Evolutionary conservation across 768 basidiomycete species (phyloP).

Genomic region (Lactifluus volemus): DNA sequence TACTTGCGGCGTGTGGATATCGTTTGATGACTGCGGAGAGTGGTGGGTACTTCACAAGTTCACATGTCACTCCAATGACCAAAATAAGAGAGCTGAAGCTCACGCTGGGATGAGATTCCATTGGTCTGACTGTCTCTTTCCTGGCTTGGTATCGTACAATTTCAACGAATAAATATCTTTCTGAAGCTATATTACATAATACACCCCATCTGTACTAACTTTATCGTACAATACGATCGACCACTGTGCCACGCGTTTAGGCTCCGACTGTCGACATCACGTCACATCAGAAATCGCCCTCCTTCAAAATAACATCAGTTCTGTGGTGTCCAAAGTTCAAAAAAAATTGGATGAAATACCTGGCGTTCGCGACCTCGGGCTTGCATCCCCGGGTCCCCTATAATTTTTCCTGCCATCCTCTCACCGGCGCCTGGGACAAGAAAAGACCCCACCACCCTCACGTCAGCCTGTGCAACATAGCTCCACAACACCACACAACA

Average conservation of each 20-base stretch:
- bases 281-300: background rate
- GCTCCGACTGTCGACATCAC: too few species aligned
- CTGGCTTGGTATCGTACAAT: too few species aligned
- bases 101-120: conserved; percentile 1
- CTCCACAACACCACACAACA: background rate
- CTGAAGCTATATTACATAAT: background rate
- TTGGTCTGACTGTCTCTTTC: background rate
- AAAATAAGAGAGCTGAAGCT: background rate
- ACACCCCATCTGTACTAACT: background rate
- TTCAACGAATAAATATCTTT: too few species aligned
- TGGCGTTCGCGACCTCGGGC: conserved; percentile 14
- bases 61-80: background rate
- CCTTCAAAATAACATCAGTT: conserved; percentile 6
- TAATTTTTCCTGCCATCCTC: conserved; percentile 12
- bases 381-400: conserved; percentile 5
- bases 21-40: background rate
- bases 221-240: background rate
- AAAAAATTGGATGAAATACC: background rate
- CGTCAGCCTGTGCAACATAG: background rate
- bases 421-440: conserved; percentile 11
- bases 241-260: background rate
- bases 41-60: conserved; percentile 12
- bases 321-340: background rate
- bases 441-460: background rate
- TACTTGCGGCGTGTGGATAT: conserved; percentile 11